Conservation (phyloP, 257 asterid genomes). For the Ballota nigra region DNA sequence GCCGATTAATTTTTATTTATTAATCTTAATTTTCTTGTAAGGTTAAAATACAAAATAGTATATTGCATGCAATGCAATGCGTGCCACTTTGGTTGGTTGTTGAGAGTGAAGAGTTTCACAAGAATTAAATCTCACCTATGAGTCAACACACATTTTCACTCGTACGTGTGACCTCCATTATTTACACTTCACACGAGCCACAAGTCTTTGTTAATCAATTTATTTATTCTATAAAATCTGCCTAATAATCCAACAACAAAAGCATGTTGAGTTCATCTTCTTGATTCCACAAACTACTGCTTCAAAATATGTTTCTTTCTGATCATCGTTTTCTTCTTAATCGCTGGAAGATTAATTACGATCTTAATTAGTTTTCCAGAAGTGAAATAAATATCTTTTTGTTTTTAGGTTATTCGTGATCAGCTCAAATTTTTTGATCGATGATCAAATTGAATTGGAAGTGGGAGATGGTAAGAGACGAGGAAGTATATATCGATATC, state of each 20-base stretch:
- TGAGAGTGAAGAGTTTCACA: conserved; percentile 16
- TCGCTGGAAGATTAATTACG: too few species aligned
- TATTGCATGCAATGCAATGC: conserved; percentile 6
- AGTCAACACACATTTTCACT: conserved; percentile 9
- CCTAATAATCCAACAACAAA: conserved; percentile 8
- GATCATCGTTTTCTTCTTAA: background rate
- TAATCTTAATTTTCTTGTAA: too few species aligned
- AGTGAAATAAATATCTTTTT: background rate
- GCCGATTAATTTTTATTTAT: too few species aligned
- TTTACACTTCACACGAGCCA: conserved; percentile 22
- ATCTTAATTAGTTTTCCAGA: background rate
- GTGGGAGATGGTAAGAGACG: background rate
- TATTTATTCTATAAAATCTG: conserved; percentile 22
- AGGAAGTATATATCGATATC: background rate
- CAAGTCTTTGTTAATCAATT: conserved; percentile 3
- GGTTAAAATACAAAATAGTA: background rate
- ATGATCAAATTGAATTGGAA: background rate
- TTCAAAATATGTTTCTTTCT: background rate
- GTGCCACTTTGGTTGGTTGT: conserved; percentile 25
- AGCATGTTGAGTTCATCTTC: background rate
- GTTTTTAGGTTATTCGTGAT: background rate
- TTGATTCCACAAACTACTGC: background rate
- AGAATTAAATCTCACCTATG: conserved; percentile 27
- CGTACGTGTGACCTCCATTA: conserved; percentile 15
- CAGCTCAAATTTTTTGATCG: background rate